Evolutionary conservation across 192 early-diverging fungal genomes (phyloP).

Genomic region (Spinellus fusiger): DNA sequence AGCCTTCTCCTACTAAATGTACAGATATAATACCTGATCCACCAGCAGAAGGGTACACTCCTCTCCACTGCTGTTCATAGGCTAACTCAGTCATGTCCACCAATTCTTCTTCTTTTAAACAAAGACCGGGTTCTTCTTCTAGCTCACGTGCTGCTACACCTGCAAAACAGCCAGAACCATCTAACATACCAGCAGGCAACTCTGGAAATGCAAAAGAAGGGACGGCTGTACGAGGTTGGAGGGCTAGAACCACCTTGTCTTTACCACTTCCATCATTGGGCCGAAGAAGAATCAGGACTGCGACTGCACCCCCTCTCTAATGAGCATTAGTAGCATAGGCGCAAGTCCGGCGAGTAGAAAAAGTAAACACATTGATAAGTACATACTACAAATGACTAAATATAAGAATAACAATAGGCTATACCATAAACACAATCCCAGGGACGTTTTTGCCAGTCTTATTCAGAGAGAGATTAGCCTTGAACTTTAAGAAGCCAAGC

Average conservation of each 20-base stretch:
- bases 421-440: constrained; percentile 75
- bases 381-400: too few species aligned
- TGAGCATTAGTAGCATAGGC: neutral
- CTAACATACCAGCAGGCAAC: constrained; percentile 85
- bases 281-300: constrained; percentile 60
- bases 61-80: constrained; percentile 36
- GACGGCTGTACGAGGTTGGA: constrained; percentile 70
- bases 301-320: constrained; percentile 68
- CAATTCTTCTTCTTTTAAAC: constrained; percentile 45
- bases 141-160: constrained; percentile 76
- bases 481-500: constrained; percentile 75
- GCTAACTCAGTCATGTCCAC: constrained; percentile 60
- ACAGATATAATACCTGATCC: constrained; percentile 50
- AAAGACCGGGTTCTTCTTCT: constrained; percentile 70
- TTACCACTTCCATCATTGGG: constrained; percentile 32
- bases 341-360: neutral
- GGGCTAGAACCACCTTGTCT: constrained; percentile 59
- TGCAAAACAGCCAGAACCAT: constrained; percentile 64
- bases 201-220: constrained; percentile 57
- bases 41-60: constrained; percentile 70
- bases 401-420: neutral
- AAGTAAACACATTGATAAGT: neutral
- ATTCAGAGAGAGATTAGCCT: constrained; percentile 41
- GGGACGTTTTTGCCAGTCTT: constrained; percentile 53
- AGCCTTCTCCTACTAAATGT: too few species aligned